Evolutionary conservation across 139 green algal genomes (phyloP).

Genomic region (Tetraselmis striata): DNA sequence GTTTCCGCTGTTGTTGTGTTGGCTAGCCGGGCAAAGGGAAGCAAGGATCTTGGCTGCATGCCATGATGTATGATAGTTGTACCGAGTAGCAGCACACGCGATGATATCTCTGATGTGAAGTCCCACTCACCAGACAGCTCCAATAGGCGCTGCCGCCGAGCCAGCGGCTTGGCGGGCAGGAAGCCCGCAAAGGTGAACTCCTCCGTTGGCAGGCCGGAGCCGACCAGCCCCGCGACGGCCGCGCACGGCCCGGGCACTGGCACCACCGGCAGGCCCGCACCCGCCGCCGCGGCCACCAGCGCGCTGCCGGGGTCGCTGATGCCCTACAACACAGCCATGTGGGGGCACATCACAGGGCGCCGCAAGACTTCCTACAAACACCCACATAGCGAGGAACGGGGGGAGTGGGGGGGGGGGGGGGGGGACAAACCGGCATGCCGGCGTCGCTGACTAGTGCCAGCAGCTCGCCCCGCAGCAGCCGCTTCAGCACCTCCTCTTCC

Average conservation of each 20-base stretch:
- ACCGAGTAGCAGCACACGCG: too few relatives aligned
- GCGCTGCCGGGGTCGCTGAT: conserved; percentile 80
- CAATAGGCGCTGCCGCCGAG: conserved; percentile 33
- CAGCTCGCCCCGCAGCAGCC: conserved; percentile 45
- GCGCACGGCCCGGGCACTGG: conserved; percentile 58
- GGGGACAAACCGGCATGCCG: conserved; percentile 25
- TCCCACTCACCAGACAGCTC: conserved; percentile 5
- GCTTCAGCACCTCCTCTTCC: conserved; percentile 38
- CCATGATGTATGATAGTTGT: too few relatives aligned
- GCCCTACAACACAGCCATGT: conserved; percentile 3
- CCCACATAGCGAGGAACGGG: too few relatives aligned
- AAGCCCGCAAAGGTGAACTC: conserved; percentile 79
- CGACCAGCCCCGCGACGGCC: conserved; percentile 60
- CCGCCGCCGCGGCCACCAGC: conserved; percentile 47
- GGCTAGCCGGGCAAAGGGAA: too few relatives aligned
- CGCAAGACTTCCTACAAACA: too few relatives aligned
- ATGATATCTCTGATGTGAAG: too few relatives aligned
- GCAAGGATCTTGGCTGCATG: too few relatives aligned
- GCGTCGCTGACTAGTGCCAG: conserved; percentile 87
- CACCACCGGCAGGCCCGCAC: conserved; percentile 27
- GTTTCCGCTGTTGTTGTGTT: too few relatives aligned
- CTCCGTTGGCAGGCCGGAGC: conserved; percentile 58
- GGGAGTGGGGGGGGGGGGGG: too few relatives aligned
- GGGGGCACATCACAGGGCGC: too few relatives aligned
- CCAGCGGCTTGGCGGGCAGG: conserved; percentile 58